Evolutionary conservation across 169 alveolate genomes (phyloP), one percentile per base, ranked within the genome.

Genomic region (Eimeria acervulina): DNA sequence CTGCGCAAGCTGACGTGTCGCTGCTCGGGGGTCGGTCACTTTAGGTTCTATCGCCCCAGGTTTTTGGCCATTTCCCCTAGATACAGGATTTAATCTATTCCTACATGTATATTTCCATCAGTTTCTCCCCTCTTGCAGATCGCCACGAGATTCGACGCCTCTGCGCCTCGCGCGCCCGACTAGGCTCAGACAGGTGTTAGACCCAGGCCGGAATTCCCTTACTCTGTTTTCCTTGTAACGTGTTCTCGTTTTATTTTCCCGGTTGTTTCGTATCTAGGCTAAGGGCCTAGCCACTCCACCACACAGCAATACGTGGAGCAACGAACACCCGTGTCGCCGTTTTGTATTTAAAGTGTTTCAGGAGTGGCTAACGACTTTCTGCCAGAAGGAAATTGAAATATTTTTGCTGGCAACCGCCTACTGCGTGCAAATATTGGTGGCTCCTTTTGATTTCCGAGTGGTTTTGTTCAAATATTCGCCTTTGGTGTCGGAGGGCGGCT

Each of bases 11-110:
- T 52, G 81, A 40, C 93, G 81, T 36, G 93, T 85, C 81, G 81
- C 93, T 85, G 78, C 78, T 85, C 93, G 81, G 93, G 93, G 93
- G 93, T 81, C 83, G 93, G 81, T 85, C 81, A 85, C 47, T 61
- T 85, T 70, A 85, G 93, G 93, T 61, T 55, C 93, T 85, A 85
- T 85, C 93, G 72, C 72, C 74, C 76, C 80, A 85, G 81, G 93
- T 85, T 85, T 84, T 85, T 85, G 93, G 78, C 93, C 93, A 33
- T 85, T 85, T 59, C 38, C 78, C 63, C 66, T 52, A 33, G 6
- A 85, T 19, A 13, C 93, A 59, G 78, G 61, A 66, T 85, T 85
- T 85, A 85, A 85, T 61, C 26, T 85, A 51, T 55, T 51, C 12
- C 40, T 6, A 59, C 23, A 21, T 17, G 63, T 31, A 59, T 33